Conservation (phyloP, 805 yeast genomes). For the Candida dajiaensis region DNA sequence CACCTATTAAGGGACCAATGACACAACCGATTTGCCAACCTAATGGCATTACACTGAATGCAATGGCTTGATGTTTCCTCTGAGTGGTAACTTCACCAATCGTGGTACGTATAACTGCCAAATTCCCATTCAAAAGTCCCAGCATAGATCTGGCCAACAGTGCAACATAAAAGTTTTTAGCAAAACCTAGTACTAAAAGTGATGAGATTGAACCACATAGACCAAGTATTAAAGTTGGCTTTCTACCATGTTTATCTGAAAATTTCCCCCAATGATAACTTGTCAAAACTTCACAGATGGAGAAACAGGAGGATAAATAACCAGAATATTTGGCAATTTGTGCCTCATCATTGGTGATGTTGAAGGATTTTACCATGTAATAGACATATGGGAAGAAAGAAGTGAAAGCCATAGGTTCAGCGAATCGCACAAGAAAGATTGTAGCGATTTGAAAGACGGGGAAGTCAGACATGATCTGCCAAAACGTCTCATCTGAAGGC, state of each 20-base stretch:
- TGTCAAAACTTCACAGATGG: constrained; percentile 14
- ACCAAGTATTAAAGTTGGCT: constrained; percentile 14
- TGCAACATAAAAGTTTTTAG: constrained; percentile 13
- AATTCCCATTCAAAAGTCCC: constrained; percentile 15
- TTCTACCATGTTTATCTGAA: constrained; percentile 14
- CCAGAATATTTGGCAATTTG: constrained; percentile 16
- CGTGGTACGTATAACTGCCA: constrained; percentile 15
- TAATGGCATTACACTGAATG: constrained; percentile 15
- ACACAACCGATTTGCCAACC: constrained; percentile 14
- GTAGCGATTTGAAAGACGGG: constrained; percentile 11
- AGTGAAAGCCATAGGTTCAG: constrained; percentile 18
- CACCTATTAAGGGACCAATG: constrained; percentile 17
- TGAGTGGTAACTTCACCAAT: constrained; percentile 14
- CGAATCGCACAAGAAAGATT: constrained; percentile 11
- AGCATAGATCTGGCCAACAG: constrained; percentile 11
- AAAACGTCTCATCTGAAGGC: not conserved
- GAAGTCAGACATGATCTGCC: constrained; percentile 9
- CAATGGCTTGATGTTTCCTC: constrained; percentile 15
- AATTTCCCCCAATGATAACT: constrained; percentile 15
- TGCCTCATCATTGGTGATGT: constrained; percentile 12
- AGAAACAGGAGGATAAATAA: constrained; percentile 13
- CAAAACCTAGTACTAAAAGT: constrained; percentile 12
- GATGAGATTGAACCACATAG: constrained; percentile 9
- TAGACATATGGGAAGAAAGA: constrained; percentile 17
- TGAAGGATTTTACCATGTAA: constrained; percentile 17